phyloP scores from a whole-genome alignment of 2,329 filamentous ascomycete species.

The Didymella glomerata region DNA sequence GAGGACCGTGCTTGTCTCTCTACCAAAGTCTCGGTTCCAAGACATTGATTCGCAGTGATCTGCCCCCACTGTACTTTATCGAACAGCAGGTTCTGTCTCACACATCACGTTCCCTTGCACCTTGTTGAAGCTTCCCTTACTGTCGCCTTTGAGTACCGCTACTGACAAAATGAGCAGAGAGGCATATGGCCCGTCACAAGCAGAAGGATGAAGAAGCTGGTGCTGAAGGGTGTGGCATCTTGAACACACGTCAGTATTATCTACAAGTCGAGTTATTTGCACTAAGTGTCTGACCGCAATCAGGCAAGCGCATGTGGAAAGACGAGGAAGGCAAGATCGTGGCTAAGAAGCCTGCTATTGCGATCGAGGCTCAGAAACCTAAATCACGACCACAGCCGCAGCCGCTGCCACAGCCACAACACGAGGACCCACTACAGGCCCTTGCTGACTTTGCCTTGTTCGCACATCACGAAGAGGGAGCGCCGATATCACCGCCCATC shows the following conservation, averaged over 20 bases:
- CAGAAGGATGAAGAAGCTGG: slow-evolving; percentile 66
- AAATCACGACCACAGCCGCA: slow-evolving; percentile 3
- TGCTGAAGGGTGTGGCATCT: slow-evolving; percentile 58
- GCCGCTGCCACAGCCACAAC: slow-evolving; percentile 11
- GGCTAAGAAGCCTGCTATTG: slow-evolving; percentile 50
- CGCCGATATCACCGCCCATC: slow-evolving; percentile 48
- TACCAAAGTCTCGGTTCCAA: not conserved
- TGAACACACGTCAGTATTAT: slow-evolving; percentile 57
- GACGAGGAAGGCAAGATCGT: slow-evolving; percentile 63
- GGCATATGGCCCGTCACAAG: slow-evolving; percentile 64
- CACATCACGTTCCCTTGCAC: not conserved
- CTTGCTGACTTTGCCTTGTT: slow-evolving; percentile 36
- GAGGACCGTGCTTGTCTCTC: not conserved
- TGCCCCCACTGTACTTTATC: slow-evolving; percentile 17
- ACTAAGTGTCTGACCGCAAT: not conserved
- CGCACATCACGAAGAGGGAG: slow-evolving; percentile 30
- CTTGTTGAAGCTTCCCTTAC: not conserved
- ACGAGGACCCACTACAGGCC: slow-evolving; percentile 27
- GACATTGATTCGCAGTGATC: not conserved
- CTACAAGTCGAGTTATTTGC: not conserved
- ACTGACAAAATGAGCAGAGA: slow-evolving; percentile 54
- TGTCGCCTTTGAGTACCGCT: slow-evolving; percentile 3
- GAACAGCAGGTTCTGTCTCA: not conserved
- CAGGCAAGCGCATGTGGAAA: slow-evolving; percentile 62
- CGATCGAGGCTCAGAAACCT: slow-evolving; percentile 19